Evolutionary conservation across 164 flowering plant genomes (phyloP), one percentile per base, ranked within the genome.

Genomic region (Piper longum): DNA sequence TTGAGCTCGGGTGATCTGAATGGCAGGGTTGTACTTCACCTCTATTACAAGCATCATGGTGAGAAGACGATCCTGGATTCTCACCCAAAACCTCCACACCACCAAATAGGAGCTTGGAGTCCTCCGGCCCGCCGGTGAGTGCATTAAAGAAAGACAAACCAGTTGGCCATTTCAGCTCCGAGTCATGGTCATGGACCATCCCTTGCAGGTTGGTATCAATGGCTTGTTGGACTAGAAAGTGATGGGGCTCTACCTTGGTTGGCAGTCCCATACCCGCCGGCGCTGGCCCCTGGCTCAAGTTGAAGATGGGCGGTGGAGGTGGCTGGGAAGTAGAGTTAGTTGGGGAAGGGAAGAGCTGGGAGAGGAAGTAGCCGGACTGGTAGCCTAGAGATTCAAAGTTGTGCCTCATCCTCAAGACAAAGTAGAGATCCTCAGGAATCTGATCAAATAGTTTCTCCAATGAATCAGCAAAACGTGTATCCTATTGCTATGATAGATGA

Each of bases 391-490:
- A 91, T 62, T 95, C 99, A 75, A 95, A 3, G 95, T 26, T 89
- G 66, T 91, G 99, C 72, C 99, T 83, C 99, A 95, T 91, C 78
- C 97, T 80, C 61, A 95, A 84, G 76, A 95, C 96, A 75, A 95
- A 91, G 62, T 95, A 97, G 57, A 95, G 84, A 73, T 95, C 99
- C 73, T 95, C 99, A 3, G 95, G 87, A 69, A 95, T 88, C 98
- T 92, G 81, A 75, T 12, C 58, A 39, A 57, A 26, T 2, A 26
- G 36, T 26, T 26, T 16, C 41, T 39, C 48, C 16, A 41, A 40
- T 55, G 48, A 54, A 64, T 18, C 43, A 54, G 16, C 13, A 5
- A 62, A 16, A 8, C 11, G 2, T 41, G 5, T 26, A 1, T 16
- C 42, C 18, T 41, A 60, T 36, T 4, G 42, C 36, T 26, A 26